Evolutionary conservation across 2,329 filamentous ascomycete species (phyloP), one percentile per base, ranked within the genome.

Genomic region (Colletotrichum spinosum): DNA sequence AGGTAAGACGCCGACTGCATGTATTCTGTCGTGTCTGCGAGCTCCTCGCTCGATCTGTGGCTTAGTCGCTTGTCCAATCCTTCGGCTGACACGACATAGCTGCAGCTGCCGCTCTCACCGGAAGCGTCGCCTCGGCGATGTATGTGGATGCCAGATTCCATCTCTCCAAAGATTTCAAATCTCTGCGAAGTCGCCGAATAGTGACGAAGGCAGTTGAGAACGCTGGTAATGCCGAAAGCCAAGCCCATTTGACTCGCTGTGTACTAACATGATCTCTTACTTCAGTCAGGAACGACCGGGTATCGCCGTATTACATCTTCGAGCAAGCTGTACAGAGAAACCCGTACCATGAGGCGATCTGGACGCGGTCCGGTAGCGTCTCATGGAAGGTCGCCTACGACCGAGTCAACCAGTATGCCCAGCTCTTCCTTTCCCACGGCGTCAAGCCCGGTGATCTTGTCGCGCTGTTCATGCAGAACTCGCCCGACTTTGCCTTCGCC

Each of bases 121-220:
- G 62, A 11, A 37, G 62, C 58, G 37, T 56, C 10, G 62, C 58
- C 42, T 53, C 45, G 2, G 42, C 42, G 10, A 56, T 65, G 62
- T 92, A 92, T 70, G 78, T 92, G 49, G 86, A 94, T 72, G 92
- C 88, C 58, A 92, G 91, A 78, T 89, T 86, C 70, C 87, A 91
- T 73, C 73, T 94, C 54, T 74, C 77, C 46, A 87, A 91, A 71
- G 92, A 94, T 73, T 68, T 90, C 13, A 70, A 72, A 0, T 70
- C 71, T 7, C 74, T 91, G n/a, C 73, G 78, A 11, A 76, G 13
- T 13, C 58, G 58, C 37, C 39, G 52, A 34, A 38, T 77, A 10
- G 65, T 78, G n/a, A 80, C 77, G 41, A 76, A 74, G 38, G 77
- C 78, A 9, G 76, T 79, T 55, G 81, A 83, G 55, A 75, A 80